phyloP scores from a whole-genome alignment of 805 yeast species.

The Saccharomycopsis sp. region DNA sequence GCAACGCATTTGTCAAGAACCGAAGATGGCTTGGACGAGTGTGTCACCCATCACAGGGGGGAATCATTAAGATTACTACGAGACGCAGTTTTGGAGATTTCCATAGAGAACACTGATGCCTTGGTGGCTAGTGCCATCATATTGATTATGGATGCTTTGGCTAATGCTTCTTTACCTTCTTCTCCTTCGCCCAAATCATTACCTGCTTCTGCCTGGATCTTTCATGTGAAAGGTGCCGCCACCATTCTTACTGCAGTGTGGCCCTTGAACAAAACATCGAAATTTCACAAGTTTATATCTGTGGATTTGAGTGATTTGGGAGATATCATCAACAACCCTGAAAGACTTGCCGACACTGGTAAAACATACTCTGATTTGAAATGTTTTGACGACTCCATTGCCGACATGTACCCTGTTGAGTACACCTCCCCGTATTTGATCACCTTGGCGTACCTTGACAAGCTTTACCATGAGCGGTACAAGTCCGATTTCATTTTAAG shows the following conservation, averaged over 20 bases:
- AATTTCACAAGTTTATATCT: slow-evolving; percentile 64
- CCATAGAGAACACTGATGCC: slow-evolving; percentile 83
- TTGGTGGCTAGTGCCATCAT: slow-evolving; percentile 86
- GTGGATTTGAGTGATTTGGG: slow-evolving; percentile 88
- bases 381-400: slow-evolving; percentile 80
- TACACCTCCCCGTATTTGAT: slow-evolving; percentile 76
- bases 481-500: slow-evolving; percentile 80
- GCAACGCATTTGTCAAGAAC: slow-evolving; percentile 84
- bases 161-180: slow-evolving; percentile 63
- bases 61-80: slow-evolving; percentile 75
- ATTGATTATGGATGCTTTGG: slow-evolving; percentile 85
- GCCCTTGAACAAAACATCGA: slow-evolving; percentile 67
- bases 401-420: slow-evolving; percentile 80
- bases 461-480: slow-evolving; percentile 69
- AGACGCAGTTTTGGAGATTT: slow-evolving; percentile 78
- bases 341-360: slow-evolving; percentile 21
- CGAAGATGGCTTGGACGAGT: slow-evolving; percentile 66
- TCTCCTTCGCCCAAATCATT: slow-evolving; percentile 37
- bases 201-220: slow-evolving; percentile 94
- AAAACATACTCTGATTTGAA: slow-evolving; percentile 42
- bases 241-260: slow-evolving; percentile 94
- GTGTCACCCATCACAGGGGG: slow-evolving; percentile 78
- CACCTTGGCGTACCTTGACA: slow-evolving; percentile 80
- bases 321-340: slow-evolving; percentile 43
- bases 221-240: slow-evolving; percentile 95